Evolutionary conservation across 2,329 filamentous ascomycete species (phyloP), one percentile per base, ranked within the genome.

Genomic region (Neonectria magnoliae): DNA sequence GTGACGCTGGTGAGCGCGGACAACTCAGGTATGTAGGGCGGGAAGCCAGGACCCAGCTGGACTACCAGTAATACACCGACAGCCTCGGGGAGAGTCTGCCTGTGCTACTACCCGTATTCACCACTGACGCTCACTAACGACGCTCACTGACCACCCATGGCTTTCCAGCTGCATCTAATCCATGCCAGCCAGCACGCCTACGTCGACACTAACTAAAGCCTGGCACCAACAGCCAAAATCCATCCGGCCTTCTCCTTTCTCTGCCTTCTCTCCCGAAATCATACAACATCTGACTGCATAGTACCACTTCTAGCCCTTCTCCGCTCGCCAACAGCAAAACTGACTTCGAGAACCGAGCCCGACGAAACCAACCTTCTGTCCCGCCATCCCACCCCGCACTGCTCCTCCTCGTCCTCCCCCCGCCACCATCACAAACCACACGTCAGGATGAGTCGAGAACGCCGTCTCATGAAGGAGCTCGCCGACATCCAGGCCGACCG

Each of bases 401-500:
- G 13, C 36, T 4, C 41, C 29, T 29, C 29, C 10, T 29, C 29
- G 25, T 25, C 25, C 25, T 22, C 44, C 54, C 33, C 52, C 50
- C 48, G 25, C 42, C 20, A 10, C 45, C 20, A 8, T 29, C 53
- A 57, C 25, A 1, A 60, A 5, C 14, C 10, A 38, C 16, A 33
- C 44, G 62, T 84, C 83, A 77, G 83, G 55, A 84, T 81, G 48
- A 86, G 83, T 50, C 80, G 86, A 66, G 81, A 85, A 62, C 84
- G 89, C 55, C 86, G 90, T 55, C 86, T 96, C 57, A 82, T 87
- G 68, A 95, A 94, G 80, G 93, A 96, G 84, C 84, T 96, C 60
- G 81, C 82, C 66, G 93, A 95, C 75, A 93, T 96, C 70, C 81
- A 89, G 54, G 84, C 84, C 65, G 96, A 99, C 84, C 81, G 77